Conservation (phyloP, 23 red algal species). For the Cyanidium caldarium region DNA sequence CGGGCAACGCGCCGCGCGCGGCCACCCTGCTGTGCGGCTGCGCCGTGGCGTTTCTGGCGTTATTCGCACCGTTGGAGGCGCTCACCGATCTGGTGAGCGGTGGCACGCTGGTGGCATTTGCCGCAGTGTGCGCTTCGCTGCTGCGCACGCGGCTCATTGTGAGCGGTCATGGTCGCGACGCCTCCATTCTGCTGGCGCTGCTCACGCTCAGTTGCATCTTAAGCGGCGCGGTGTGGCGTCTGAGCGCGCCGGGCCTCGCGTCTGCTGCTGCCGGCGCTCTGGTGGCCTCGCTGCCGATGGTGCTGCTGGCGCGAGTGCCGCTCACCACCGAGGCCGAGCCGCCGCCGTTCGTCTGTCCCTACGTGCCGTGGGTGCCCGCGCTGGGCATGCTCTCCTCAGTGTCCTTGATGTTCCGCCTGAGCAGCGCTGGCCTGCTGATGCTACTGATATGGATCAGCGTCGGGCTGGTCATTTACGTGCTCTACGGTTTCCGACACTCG, state of each 20-base stretch:
- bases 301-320: neutral
- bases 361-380: neutral
- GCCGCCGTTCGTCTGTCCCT: neutral
- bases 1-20: slow-evolving; percentile 14
- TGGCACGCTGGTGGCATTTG: slow-evolving; percentile 63
- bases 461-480: neutral
- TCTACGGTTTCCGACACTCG: neutral
- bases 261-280: neutral
- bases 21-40: slow-evolving; percentile 50
- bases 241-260: neutral
- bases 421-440: neutral
- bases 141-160: slow-evolving; percentile 21
- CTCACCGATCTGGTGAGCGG: slow-evolving; percentile 62
- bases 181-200: neutral
- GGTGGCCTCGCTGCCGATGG: neutral
- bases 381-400: neutral
- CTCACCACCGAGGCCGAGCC: neutral
- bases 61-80: slow-evolving; percentile 23
- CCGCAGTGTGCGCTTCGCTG: slow-evolving; percentile 45
- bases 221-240: neutral
- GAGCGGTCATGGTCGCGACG: neutral
- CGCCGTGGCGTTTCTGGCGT: slow-evolving; percentile 38
- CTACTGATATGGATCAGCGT: neutral
- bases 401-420: neutral
- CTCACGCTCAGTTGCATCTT: neutral